Percentiles rank a stretch among this genome's conserved stretches.
Conservation (phyloP, 2,329 filamentous ascomycete genomes). For the Gaeumannomyces tritici region DNA sequence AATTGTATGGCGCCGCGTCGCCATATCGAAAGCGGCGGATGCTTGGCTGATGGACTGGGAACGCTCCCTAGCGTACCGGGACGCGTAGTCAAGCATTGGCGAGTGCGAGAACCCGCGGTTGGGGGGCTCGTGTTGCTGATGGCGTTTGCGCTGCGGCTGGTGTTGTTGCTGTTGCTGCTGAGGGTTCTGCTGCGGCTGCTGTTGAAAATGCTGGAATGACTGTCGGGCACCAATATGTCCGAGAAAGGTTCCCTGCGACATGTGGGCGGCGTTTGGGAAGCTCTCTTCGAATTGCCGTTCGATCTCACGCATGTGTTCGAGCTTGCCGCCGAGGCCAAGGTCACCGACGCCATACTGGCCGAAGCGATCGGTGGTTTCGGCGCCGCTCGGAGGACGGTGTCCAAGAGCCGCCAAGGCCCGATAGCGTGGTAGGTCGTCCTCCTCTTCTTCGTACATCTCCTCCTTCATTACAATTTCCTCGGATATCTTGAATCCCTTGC, state of each 20-base stretch:
- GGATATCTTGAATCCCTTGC: constrained; percentile 70
- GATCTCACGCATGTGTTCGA: constrained; percentile 34
- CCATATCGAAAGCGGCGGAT: not conserved
- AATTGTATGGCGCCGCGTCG: not conserved
- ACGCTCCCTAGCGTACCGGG: not conserved
- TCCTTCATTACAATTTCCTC: constrained; percentile 82
- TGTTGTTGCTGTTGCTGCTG: not conserved
- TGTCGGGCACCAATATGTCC: constrained; percentile 17
- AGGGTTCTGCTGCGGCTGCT: not conserved
- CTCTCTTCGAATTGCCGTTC: constrained; percentile 35
- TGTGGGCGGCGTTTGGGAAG: constrained; percentile 28
- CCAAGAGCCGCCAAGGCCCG: constrained; percentile 52
- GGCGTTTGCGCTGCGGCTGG: not conserved
- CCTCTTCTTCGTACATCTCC: constrained; percentile 95
- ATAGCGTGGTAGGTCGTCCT: constrained; percentile 60
- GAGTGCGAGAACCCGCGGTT: not conserved
- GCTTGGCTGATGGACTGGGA: not conserved
- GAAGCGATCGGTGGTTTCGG: constrained; percentile 52
- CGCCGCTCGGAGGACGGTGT: constrained; percentile 49
- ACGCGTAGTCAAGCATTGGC: not conserved
- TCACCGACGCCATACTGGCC: constrained; percentile 35
- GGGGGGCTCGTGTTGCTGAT: not conserved
- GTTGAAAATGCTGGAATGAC: not conserved
- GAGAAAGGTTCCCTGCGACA: constrained; percentile 18
- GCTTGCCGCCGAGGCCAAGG: constrained; percentile 30